These are phyloP conservation scores for Kluyveromyces nonfermentans DNA, from an alignment of 805 yeast genomes.

Conservation along the genomic window DNA sequence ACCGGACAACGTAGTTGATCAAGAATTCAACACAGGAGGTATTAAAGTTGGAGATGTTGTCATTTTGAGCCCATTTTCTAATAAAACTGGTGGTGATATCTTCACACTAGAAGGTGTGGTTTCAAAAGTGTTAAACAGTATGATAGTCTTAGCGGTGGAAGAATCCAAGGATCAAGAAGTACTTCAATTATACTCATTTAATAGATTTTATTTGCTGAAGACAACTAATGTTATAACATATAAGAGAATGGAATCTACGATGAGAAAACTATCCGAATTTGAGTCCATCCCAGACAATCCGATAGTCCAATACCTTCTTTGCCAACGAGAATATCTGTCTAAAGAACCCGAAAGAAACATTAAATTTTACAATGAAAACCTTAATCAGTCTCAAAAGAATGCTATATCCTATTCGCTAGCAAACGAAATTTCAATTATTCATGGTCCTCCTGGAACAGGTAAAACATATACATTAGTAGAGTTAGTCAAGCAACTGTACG, in stretches of 20 bases:
- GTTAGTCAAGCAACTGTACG: conserved; percentile 60
- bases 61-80: conserved; percentile 34
- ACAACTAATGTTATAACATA: conserved; percentile 59
- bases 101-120: conserved; percentile 54
- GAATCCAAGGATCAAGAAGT: conserved; percentile 47
- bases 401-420: conserved; percentile 63
- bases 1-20: conserved; percentile 32
- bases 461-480: conserved; percentile 80
- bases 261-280: conserved; percentile 54
- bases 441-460: conserved; percentile 79
- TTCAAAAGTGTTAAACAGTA: conserved; percentile 38
- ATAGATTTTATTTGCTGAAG: conserved; percentile 32
- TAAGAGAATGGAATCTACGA: conserved; percentile 68
- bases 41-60: conserved; percentile 74
- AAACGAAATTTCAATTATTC: conserved; percentile 52
- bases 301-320: conserved; percentile 40
- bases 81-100: conserved; percentile 16
- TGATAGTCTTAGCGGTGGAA: conserved; percentile 51
- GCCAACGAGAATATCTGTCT: conserved; percentile 18
- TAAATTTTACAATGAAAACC: conserved; percentile 12
- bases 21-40: conserved; percentile 38
- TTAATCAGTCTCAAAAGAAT: conserved; percentile 57
- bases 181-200: conserved; percentile 30
- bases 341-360: conserved; percentile 6
- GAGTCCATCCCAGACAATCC: conserved; percentile 27